These are phyloP conservation scores for Neofusicoccum ribis DNA, from an alignment of 2,329 filamentous ascomycete species.

Conservation along the genomic window DNA sequence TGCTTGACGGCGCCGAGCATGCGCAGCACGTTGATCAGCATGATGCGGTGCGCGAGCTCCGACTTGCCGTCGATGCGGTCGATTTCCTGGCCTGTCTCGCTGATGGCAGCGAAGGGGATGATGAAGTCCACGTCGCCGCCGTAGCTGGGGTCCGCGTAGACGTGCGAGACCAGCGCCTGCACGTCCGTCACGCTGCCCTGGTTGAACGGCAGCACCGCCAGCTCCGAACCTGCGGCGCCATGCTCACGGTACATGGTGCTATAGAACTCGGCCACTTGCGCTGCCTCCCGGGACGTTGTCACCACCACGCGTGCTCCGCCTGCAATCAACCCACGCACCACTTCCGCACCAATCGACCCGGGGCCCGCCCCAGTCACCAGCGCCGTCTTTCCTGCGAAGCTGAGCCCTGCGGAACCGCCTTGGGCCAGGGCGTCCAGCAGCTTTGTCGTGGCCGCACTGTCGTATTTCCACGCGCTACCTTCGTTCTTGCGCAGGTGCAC, in stretches of 20 bases:
- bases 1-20: no score
- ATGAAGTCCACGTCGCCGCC: no score
- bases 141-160: constrained; percentile 35
- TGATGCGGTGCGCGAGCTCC: no score
- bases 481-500: no score
- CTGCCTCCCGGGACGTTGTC: constrained; percentile 39
- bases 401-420: not conserved
- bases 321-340: constrained; percentile 34
- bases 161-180: constrained; percentile 38
- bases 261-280: constrained; percentile 33
- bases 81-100: no score
- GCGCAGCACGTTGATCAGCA: no score
- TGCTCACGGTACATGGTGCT: constrained; percentile 36
- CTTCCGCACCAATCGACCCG: constrained; percentile 38
- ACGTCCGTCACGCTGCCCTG: constrained; percentile 43
- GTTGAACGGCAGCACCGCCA: constrained; percentile 44
- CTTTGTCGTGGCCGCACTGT: no score
- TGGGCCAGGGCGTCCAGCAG: not conserved
- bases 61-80: no score
- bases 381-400: constrained; percentile 32
- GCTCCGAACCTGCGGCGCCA: constrained; percentile 35
- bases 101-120: no score
- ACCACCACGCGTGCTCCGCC: constrained; percentile 44
- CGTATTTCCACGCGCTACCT: no score
- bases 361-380: constrained; percentile 42